phyloP scores from a whole-genome alignment of 331 rosid genomes.

The Stylosanthes scabra region DNA sequence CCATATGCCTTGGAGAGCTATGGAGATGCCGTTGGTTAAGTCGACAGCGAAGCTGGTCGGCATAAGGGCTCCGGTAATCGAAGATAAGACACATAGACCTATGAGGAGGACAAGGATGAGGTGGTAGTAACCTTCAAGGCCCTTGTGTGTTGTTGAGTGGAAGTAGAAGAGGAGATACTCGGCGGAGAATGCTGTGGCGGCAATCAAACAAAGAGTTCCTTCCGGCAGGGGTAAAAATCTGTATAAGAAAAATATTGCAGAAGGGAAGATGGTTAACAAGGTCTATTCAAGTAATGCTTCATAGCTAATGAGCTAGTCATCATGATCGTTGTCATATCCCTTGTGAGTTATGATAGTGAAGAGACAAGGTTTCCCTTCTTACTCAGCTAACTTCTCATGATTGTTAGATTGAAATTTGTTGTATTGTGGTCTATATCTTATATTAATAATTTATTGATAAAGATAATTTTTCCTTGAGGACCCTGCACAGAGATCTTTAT shows the following conservation, averaged over 20 bases:
- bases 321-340: too few relatives aligned
- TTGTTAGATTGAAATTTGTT: constrained; percentile 17
- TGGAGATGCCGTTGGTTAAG: constrained; percentile 70
- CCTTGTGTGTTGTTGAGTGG: constrained; percentile 92
- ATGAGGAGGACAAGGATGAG: constrained; percentile 74
- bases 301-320: too few relatives aligned
- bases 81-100: constrained; percentile 76
- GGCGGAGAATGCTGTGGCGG: constrained; percentile 81
- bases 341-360: background rate
- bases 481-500: background rate
- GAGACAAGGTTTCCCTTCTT: constrained; percentile 12
- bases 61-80: constrained; percentile 69
- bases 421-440: background rate
- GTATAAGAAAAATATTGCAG: constrained; percentile 9
- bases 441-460: constrained; percentile 1
- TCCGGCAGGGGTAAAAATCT: constrained; percentile 80
- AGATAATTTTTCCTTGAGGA: background rate
- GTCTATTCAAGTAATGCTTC: background rate
- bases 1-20: constrained; percentile 94
- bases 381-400: constrained; percentile 22
- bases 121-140: constrained; percentile 94
- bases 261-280: constrained; percentile 26
- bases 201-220: constrained; percentile 79
- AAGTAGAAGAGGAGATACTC: constrained; percentile 93
- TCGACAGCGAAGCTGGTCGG: constrained; percentile 87